These are phyloP conservation scores for Capsella rubella DNA, from an alignment of 441 rosid species.

Conservation along the genomic window DNA sequence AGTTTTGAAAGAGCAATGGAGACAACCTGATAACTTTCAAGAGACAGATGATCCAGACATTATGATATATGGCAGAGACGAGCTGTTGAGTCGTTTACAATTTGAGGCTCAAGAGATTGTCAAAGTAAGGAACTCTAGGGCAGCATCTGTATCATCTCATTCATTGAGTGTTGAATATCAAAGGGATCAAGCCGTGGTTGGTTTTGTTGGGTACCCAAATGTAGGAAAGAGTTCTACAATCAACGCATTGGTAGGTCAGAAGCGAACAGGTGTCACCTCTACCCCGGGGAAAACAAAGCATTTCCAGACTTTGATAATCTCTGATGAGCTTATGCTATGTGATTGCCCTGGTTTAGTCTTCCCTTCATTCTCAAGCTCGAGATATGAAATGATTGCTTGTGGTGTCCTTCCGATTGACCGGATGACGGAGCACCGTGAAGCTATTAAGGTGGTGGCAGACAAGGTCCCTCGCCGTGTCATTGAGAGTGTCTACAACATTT, in stretches of 20 bases:
- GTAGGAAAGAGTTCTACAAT: constrained; percentile 97
- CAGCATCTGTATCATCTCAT: constrained; percentile 38
- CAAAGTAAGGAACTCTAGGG: constrained; percentile 56
- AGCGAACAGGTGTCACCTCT: constrained; percentile 94
- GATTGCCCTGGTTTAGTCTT: constrained; percentile 97
- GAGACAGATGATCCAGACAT: constrained; percentile 60
- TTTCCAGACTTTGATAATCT: constrained; percentile 89
- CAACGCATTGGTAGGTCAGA: constrained; percentile 95
- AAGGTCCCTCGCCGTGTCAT: constrained; percentile 72
- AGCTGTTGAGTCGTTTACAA: constrained; percentile 78
- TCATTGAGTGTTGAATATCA: constrained; percentile 43
- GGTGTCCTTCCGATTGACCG: constrained; percentile 94
- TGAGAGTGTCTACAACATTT: constrained; percentile 75
- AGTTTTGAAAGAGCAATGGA: constrained; percentile 53
- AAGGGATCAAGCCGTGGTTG: constrained; percentile 66
- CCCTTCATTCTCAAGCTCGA: constrained; percentile 96
- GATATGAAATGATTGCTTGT: constrained; percentile 91
- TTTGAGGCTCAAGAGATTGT: constrained; percentile 83
- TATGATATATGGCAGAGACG: constrained; percentile 77
- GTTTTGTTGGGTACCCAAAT: constrained; percentile 97
- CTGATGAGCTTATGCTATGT: constrained; percentile 80
- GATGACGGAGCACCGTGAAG: constrained; percentile 92
- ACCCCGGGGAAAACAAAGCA: constrained; percentile 99
- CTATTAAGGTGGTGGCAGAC: constrained; percentile 89
- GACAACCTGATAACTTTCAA: constrained; percentile 41